Evolutionary conservation across 495 filamentous ascomycete genomes (phyloP).

Genomic region (Cudoniella acicularis): DNA sequence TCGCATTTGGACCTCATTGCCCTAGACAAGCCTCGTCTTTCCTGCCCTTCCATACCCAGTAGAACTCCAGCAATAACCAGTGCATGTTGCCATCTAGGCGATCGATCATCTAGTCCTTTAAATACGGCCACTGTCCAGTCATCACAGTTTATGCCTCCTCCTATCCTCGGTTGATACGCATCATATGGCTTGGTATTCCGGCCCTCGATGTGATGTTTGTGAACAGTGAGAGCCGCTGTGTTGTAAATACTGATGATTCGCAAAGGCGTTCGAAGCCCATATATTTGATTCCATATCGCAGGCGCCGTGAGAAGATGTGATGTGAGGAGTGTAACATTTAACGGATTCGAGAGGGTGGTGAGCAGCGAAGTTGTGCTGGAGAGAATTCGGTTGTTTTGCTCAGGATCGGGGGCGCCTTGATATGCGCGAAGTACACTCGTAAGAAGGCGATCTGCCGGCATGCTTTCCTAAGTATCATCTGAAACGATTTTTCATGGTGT

Average conservation of each 20-base stretch:
- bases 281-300: conserved; percentile 75
- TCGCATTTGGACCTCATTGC: conserved; percentile 70
- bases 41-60: conserved; percentile 72
- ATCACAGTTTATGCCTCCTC: conserved; percentile 54
- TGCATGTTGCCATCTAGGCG: conserved; percentile 84
- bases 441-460: conserved; percentile 49
- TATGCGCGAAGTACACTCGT: conserved; percentile 46
- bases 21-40: conserved; percentile 57
- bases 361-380: conserved; percentile 78
- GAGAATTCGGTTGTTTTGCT: conserved; percentile 57
- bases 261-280: conserved; percentile 68
- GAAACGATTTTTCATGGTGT: background rate
- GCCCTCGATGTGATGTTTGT: conserved; percentile 47
- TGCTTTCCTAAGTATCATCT: conserved; percentile 20
- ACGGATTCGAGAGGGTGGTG: conserved; percentile 78
- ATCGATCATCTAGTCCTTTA: conserved; percentile 78
- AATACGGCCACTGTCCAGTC: conserved; percentile 83
- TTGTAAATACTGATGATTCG: conserved; percentile 86
- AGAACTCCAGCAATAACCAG: conserved; percentile 77
- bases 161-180: conserved; percentile 33
- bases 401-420: conserved; percentile 45
- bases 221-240: conserved; percentile 66
- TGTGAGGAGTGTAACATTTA: conserved; percentile 85
- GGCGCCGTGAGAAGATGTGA: conserved; percentile 85
- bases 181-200: conserved; percentile 23